Evolutionary conservation across 1,139 yeast species (phyloP).

Genomic region (Candida dubliniensis): DNA sequence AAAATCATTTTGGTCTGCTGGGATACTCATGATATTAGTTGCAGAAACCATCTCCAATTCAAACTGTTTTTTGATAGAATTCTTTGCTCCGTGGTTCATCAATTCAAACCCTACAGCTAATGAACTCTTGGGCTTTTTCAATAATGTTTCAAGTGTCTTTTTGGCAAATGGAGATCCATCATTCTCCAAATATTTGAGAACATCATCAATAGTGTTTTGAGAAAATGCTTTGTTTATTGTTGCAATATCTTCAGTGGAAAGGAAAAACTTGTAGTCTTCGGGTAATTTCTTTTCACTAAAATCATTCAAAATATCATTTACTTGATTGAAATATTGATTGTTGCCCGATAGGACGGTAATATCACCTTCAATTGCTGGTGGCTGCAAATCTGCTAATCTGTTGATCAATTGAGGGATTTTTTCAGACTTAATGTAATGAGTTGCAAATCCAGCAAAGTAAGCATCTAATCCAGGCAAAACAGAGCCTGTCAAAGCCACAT

Average conservation of each 20-base stretch:
- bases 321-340: conserved; percentile 50
- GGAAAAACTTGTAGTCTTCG: conserved; percentile 58
- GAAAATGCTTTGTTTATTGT: conserved; percentile 71
- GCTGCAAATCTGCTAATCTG: conserved; percentile 61
- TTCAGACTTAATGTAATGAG: conserved; percentile 78
- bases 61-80: conserved; percentile 65
- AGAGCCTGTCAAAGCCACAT: conserved; percentile 84
- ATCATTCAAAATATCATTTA: conserved; percentile 75
- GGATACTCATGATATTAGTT: conserved; percentile 63
- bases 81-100: conserved; percentile 59
- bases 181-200: conserved; percentile 54
- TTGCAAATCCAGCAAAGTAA: conserved; percentile 80
- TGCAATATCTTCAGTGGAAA: conserved; percentile 54
- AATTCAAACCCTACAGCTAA: conserved; percentile 72
- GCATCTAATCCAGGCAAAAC: conserved; percentile 76
- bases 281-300: conserved; percentile 71
- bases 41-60: conserved; percentile 77
- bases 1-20: conserved; percentile 60
- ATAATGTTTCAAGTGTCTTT: conserved; percentile 54
- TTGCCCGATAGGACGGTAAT: conserved; percentile 21
- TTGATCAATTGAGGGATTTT: conserved; percentile 60
- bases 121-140: conserved; percentile 72
- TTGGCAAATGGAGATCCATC: conserved; percentile 70
- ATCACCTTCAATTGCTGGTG: conserved; percentile 35
- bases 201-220: conserved; percentile 56